Evolutionary conservation across 2,329 filamentous ascomycete species (phyloP), one percentile per base, ranked within the genome.

Genomic region (Fusarium nurragi): DNA sequence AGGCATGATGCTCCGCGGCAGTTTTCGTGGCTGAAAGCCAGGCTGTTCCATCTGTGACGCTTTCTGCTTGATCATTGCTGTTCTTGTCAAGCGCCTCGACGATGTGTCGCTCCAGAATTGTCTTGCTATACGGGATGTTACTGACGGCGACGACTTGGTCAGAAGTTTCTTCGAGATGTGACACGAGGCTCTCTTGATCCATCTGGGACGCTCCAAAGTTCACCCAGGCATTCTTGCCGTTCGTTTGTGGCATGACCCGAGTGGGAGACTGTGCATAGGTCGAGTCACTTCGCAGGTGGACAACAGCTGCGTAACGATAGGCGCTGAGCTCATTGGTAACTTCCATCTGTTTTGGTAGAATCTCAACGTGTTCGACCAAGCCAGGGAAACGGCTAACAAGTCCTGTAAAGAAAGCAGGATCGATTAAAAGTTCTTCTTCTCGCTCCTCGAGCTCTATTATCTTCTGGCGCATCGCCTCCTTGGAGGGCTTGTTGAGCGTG

Each of bases 311-410:
- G 40, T 73, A 75, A 2, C 73, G 72, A 38, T 73, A 74, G 8
- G 43, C 57, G 53, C 68, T 74, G 10, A 75, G 61, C 34, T 75
- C 73, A 23, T 75, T 75, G 12, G 69, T 71, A 1, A 72, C 72
- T 13, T 44, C 23, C 69, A 75, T 72, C 8, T 18, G 51, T 53
- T 74, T 75, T 7, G 73, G 73, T 0, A 75, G 13, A 18, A 75
- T 69, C 39, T 74, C 73, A 4, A 75, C 70, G 25, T 74, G 72
- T 14, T 56, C 43, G 5, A 75, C 21, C 1, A 52, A 46, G 30
- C 71, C 34, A 1, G 71, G 63, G 3, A 73, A 22, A 11, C 23
- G 16, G 47, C n/a, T 19, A 4, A 8, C 30, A 4, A 74, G 39
- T 4, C 43, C 45, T 0, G 70, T 72, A 28, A 74, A 74, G 48